Percentiles rank a stretch among this genome's conserved stretches.
These are phyloP conservation scores for Lipomyces chichibuensis DNA, from an alignment of 805 yeast species.

Conservation along the genomic window DNA sequence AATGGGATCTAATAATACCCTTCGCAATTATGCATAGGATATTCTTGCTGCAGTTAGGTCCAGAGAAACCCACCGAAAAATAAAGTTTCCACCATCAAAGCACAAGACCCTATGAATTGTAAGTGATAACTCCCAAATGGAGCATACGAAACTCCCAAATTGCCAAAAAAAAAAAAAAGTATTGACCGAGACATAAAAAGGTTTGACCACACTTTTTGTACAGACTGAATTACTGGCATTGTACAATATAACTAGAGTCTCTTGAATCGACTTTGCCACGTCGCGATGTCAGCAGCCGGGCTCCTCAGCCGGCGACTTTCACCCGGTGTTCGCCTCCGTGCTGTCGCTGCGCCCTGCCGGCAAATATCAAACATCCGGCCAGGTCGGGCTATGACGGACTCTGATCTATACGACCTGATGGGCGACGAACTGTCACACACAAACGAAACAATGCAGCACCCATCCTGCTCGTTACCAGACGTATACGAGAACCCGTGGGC, in stretches of 20 bases:
- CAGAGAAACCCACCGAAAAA: no score
- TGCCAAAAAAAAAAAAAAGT: background rate
- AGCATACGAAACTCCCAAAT: background rate
- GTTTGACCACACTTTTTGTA: no score
- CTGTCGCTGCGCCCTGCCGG: background rate
- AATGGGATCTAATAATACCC: no score
- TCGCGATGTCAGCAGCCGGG: background rate
- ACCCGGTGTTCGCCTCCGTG: background rate
- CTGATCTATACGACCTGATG: background rate
- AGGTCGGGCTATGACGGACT: background rate
- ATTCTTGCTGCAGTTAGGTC: no score
- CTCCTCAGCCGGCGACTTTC: background rate
- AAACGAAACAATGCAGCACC: background rate
- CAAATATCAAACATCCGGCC: background rate
- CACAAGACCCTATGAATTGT: background rate
- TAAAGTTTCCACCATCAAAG: background rate
- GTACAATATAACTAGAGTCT: background rate
- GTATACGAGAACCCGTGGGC: conserved; percentile 18
- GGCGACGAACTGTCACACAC: background rate
- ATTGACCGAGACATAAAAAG: background rate
- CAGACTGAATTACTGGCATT: background rate
- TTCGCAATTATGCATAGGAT: no score
- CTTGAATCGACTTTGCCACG: background rate
- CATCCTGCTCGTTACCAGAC: conserved; percentile 19
- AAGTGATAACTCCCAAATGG: background rate